phyloP scores from a whole-genome alignment of 2,329 filamentous ascomycete species.

The Triangularia verruculosa region DNA sequence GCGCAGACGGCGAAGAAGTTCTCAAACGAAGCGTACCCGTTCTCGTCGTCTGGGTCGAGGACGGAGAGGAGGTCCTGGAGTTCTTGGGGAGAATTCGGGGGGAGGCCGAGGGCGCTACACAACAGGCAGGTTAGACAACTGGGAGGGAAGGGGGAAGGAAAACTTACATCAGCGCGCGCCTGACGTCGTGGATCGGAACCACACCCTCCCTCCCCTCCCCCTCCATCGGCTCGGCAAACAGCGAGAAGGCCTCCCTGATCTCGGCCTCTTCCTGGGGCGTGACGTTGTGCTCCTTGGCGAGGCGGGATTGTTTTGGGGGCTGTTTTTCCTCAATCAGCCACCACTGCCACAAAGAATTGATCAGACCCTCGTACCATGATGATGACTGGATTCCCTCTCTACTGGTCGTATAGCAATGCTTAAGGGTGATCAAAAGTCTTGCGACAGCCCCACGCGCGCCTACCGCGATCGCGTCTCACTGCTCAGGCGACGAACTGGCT shows the following conservation, averaged over 20 bases:
- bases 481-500: too few species aligned
- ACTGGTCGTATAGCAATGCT: too few species aligned
- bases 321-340: not conserved
- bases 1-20: slow-evolving; percentile 87
- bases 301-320: slow-evolving; percentile 62
- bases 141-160: not conserved
- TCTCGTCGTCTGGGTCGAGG: slow-evolving; percentile 76
- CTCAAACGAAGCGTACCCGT: slow-evolving; percentile 71
- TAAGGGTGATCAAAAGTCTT: too few species aligned
- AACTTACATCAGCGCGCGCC: slow-evolving; percentile 68
- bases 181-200: slow-evolving; percentile 64
- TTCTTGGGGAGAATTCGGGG: slow-evolving; percentile 61
- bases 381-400: not conserved
- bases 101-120: slow-evolving; percentile 74
- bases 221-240: slow-evolving; percentile 71
- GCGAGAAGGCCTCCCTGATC: slow-evolving; percentile 83
- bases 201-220: slow-evolving; percentile 68
- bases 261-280: slow-evolving; percentile 80
- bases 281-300: slow-evolving; percentile 89
- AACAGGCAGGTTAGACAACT: not conserved
- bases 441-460: too few species aligned
- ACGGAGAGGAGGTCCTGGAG: slow-evolving; percentile 73
- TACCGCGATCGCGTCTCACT: too few species aligned
- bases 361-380: not conserved
- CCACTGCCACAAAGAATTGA: not conserved